Evolutionary conservation across 176 grass and related monocot genomes (phyloP), one percentile per base, ranked within the genome.

Genomic region (Avena sativa): DNA sequence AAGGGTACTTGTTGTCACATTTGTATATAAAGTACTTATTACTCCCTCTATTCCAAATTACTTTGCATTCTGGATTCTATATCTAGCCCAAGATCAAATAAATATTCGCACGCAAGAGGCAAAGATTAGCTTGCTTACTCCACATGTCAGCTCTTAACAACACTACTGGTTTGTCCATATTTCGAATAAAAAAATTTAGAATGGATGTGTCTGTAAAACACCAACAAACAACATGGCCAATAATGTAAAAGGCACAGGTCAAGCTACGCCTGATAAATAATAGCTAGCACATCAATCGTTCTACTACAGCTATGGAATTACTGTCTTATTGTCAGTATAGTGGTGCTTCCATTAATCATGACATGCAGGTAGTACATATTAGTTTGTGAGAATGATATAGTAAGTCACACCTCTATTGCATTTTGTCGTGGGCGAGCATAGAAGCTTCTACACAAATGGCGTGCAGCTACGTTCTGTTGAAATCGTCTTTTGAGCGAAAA

Each of bases 381-480:
- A 4, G 40, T 4, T 59, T 67, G 66, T 26, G 71, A 48, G 58
- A 82, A 82, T n/a, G 14, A 49, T 20, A 63, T 25, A 69, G 30
- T 64, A 44, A 79, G 34, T 48, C 60, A 43, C 30, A 98, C 93
- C 93, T 98, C 93, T 49, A 91, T 95, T 72, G 93, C 93, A 95
- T 98, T 93, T 32, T 90, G 81, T 50, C 90, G 88, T 61, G 95
- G 75, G 93, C 93, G 12, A 93, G 91, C 96, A 98, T 98, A 53
- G 93, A 93, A 76, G 91, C 96, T 90, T 98, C 96, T 38, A 95
- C 93, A 86, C 96, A 95, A 81, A 98, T 91, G 12, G 96, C 91
- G 79, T 98, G 95, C 40, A 98, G 81, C 72, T 98, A 91, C 1
- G 96, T 93, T 32, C 96, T 91, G 32, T 98, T 94, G 57, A 93